phyloP scores from a whole-genome alignment of 2,329 filamentous ascomycete species.

The Trichoderma afroharzianum region DNA sequence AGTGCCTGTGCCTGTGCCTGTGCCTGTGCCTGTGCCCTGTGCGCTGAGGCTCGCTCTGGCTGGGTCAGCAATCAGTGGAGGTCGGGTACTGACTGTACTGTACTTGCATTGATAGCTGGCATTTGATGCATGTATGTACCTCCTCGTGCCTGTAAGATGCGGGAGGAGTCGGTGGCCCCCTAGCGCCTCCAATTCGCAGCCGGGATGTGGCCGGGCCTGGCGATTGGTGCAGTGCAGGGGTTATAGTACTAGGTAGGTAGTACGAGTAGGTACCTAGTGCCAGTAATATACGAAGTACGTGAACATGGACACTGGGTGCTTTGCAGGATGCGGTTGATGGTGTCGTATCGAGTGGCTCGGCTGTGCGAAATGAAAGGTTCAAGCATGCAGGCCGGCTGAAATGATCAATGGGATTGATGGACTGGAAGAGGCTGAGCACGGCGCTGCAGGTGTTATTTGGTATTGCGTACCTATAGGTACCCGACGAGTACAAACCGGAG shows the following conservation, averaged over 20 bases:
- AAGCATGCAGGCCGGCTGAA: not conserved
- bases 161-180: slow-evolving; percentile 3
- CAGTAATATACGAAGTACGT: not conserved
- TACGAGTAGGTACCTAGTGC: too few relatives aligned
- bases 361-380: slow-evolving; percentile 17
- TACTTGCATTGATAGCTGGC: not conserved
- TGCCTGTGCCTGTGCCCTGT: not conserved
- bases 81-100: not conserved
- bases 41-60: not conserved
- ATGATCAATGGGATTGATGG: not conserved
- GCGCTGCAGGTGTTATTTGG: not conserved
- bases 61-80: not conserved
- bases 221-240: not conserved
- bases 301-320: not conserved
- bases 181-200: not conserved
- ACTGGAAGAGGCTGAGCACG: not conserved
- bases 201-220: not conserved
- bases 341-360: not conserved
- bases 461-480: too few relatives aligned
- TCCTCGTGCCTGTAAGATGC: not conserved
- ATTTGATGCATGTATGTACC: too few relatives aligned
- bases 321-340: not conserved
- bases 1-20: not conserved
- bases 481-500: not conserved
- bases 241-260: too few relatives aligned